phyloP scores from a whole-genome alignment of 805 yeast genomes.

The Myxozyma geophila region DNA sequence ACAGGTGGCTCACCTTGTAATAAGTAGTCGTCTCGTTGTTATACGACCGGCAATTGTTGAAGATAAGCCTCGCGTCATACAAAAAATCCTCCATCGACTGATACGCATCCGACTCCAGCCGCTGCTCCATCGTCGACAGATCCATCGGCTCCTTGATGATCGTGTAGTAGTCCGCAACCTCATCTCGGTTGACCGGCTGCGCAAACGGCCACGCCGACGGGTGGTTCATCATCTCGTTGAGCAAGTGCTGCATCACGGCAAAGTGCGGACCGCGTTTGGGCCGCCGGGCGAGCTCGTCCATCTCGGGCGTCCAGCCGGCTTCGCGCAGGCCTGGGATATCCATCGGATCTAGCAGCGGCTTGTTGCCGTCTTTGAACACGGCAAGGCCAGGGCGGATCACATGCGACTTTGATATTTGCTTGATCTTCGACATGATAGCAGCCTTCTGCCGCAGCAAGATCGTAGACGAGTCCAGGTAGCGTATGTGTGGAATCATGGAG shows the following conservation, averaged over 20 bases:
- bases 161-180: constrained; percentile 94
- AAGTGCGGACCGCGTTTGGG: constrained; percentile 95
- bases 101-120: constrained; percentile 88
- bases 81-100: constrained; percentile 88
- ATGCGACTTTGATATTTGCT: constrained; percentile 77
- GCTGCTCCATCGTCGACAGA: constrained; percentile 90
- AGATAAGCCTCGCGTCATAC: constrained; percentile 83
- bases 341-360: constrained; percentile 65
- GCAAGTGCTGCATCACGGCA: constrained; percentile 85
- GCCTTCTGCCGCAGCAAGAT: constrained; percentile 87
- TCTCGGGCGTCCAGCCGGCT: constrained; percentile 97
- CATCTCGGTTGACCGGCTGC: constrained; percentile 85
- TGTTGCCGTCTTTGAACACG: constrained; percentile 55
- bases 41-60: constrained; percentile 88
- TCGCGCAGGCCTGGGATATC: constrained; percentile 88
- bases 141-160: constrained; percentile 97
- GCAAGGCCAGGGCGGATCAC: constrained; percentile 80
- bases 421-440: constrained; percentile 82
- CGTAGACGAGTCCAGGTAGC: constrained; percentile 88
- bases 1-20: constrained; percentile 54
- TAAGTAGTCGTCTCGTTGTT: constrained; percentile 95
- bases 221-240: constrained; percentile 88
- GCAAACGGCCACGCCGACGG: constrained; percentile 99
- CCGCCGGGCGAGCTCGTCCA: constrained; percentile 94
- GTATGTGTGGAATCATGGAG: constrained; percentile 82